A percentile compares a stretch with the other conserved stretches of the same genome.
Evolutionary conservation across 2,329 filamentous ascomycete species (phyloP).

Genomic region (Fusarium austroafricanum): DNA sequence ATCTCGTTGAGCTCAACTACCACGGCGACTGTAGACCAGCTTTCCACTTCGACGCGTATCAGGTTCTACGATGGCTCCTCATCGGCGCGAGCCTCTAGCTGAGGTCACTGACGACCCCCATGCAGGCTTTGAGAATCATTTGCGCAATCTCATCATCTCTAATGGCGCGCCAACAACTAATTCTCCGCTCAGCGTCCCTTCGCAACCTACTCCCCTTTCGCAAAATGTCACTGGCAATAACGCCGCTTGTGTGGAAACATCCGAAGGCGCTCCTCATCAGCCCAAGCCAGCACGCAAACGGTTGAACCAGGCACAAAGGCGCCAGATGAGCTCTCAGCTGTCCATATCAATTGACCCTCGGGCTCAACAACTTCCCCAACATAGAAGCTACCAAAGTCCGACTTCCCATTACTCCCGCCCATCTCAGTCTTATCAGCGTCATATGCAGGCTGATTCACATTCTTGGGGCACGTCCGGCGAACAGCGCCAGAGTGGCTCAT

Average conservation of each 20-base stretch:
- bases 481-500: slow-evolving; percentile 27
- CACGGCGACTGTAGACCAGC: neutral
- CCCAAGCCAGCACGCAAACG: slow-evolving; percentile 59
- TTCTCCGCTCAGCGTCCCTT: slow-evolving; percentile 16
- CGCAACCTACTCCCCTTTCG: neutral
- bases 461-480: slow-evolving; percentile 28
- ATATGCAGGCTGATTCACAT: slow-evolving; percentile 39
- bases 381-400: slow-evolving; percentile 48
- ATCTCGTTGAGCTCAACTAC: neutral
- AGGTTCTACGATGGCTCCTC: slow-evolving; percentile 15
- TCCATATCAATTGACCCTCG: slow-evolving; percentile 66
- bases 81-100: slow-evolving; percentile 9
- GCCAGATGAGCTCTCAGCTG: slow-evolving; percentile 70
- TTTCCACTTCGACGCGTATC: neutral
- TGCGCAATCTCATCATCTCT: slow-evolving; percentile 70
- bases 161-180: slow-evolving; percentile 53
- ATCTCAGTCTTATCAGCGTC: slow-evolving; percentile 41
- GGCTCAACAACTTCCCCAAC: slow-evolving; percentile 47
- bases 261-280: slow-evolving; percentile 21
- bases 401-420: slow-evolving; percentile 44
- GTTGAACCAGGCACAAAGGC: slow-evolving; percentile 71
- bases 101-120: slow-evolving; percentile 9
- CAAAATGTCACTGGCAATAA: neutral
- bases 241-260: neutral
- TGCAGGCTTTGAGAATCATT: slow-evolving; percentile 63